Evolutionary conservation across 139 green algal species (phyloP).

Genomic region (Choricystis sp.): DNA sequence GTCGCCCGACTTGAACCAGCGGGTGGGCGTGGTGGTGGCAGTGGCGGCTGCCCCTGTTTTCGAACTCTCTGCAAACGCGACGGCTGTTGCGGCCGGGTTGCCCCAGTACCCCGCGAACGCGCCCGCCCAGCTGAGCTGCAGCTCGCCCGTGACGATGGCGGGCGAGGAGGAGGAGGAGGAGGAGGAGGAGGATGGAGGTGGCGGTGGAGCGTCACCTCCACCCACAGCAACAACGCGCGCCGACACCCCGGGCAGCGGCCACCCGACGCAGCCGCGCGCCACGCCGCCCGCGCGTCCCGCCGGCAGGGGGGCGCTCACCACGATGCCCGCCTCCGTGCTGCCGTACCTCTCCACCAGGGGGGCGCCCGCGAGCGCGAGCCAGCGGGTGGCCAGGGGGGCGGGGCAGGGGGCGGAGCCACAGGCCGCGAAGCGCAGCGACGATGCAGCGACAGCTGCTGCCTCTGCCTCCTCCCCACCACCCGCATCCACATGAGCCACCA

Average conservation of each 20-base stretch:
- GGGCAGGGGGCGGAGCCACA: too few species aligned
- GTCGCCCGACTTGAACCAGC: neutral
- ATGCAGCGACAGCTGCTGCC: neutral
- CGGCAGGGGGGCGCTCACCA: neutral
- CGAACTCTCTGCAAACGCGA: too few species aligned
- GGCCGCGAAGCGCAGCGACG: neutral
- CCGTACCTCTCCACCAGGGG: neutral
- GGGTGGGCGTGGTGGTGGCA: neutral
- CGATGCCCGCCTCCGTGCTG: too few species aligned
- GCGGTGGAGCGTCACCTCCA: too few species aligned
- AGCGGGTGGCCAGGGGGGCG: neutral
- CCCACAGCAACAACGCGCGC: too few species aligned
- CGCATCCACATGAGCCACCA: too few species aligned
- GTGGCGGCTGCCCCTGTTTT: too few species aligned
- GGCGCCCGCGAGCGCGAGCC: too few species aligned
- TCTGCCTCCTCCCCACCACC: too few species aligned
- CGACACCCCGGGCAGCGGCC: neutral
- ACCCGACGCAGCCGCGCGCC: neutral
- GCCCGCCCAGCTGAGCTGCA: neutral
- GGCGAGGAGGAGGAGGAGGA: too few species aligned
- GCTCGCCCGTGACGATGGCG: neutral
- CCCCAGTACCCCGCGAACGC: neutral
- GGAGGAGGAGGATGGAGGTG: too few species aligned
- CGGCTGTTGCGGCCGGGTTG: neutral
- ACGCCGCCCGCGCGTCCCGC: too few species aligned